Base-by-base conservation (phyloP, 345 rosid species). In the Murraya paniculata region DNA sequence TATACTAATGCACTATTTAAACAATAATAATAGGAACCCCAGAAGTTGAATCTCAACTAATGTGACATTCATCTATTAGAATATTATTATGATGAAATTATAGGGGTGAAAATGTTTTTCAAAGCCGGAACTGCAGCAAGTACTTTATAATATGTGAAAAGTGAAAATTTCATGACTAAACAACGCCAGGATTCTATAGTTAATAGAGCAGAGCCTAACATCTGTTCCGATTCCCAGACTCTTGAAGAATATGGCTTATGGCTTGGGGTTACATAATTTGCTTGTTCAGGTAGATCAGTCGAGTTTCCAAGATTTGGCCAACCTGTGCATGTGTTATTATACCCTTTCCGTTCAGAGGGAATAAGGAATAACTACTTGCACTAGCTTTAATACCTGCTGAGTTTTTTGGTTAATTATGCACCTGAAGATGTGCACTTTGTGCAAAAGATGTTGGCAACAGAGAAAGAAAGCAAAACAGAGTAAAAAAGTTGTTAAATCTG, bases 321-420 rank as follows among this genome's bases (percentile, higher is more conserved):
- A 58, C 30, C n/a, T 33, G 53, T 33, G 59, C 76, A 78, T 64
- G 67, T 73, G 11, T 22, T 8, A 62, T 72, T 56, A 66, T 72
- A 65, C 77, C 71, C 11, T 64, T 25, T 16, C 68, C 57, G 21
- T 60, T 60, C 41, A 35, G 5, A 62, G 55, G 58, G 64, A 71
- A 41, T 59, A 59, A 77, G 41, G 74, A 68, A 70, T 60, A 77
- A 70, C 35, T n/a, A 10, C 64, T 45, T 64, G 68, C 39, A 64
- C 9, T 64, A 56, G 62, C 53, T 11, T 30, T 35, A 19, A 72
- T 30, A 28, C 22, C 39, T 64, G 13, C 4, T 28, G 31, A 62
- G 31, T 33, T 5, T 33, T 41, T 13, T 35, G 24, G 31, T 2
- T 14, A 59, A 31, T 35, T 62, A 36, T 22, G 45, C 13, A 14